phyloP scores from a whole-genome alignment of 345 rosid species.

The Eucalyptus cloeziana region DNA sequence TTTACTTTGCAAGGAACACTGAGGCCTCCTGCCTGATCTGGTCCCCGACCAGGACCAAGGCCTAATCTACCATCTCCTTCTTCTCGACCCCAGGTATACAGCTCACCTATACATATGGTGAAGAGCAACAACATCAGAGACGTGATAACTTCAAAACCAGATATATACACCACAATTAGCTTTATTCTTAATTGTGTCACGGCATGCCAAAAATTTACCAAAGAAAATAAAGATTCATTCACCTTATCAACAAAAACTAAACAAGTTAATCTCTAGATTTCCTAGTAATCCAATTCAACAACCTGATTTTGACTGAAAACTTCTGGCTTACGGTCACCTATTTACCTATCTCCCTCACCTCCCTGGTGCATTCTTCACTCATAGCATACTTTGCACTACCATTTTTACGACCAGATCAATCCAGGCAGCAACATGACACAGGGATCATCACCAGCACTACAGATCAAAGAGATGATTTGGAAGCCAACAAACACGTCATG shows the following conservation, averaged over 20 bases:
- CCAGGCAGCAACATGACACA: not conserved
- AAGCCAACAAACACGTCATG: not conserved
- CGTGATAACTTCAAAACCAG: not conserved
- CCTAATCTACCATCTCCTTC: slow-evolving; percentile 97
- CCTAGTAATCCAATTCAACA: not conserved
- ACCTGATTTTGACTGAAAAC: not conserved
- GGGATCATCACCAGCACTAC: not conserved
- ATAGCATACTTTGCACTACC: not conserved
- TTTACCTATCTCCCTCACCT: not conserved
- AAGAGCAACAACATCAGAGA: not conserved
- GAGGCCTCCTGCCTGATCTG: slow-evolving; percentile 86
- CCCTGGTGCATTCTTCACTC: not conserved
- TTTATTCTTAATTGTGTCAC: not conserved
- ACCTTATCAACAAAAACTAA: not conserved
- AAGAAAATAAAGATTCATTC: not conserved
- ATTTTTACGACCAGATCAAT: not conserved
- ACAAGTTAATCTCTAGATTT: not conserved
- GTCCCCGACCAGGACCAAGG: slow-evolving; percentile 86
- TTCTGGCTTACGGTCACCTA: not conserved
- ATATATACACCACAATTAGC: not conserved
- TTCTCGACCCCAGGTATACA: slow-evolving; percentile 91
- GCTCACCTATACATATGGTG: slow-evolving; percentile 33
- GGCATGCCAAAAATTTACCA: not conserved
- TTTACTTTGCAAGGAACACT: slow-evolving; percentile 80
- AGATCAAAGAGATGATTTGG: not conserved